A percentile compares a stretch with the other conserved stretches of the same genome.
These are phyloP conservation scores for Nigrospora oryzae DNA, from an alignment of 2,329 filamentous ascomycete species.

Conservation along the genomic window DNA sequence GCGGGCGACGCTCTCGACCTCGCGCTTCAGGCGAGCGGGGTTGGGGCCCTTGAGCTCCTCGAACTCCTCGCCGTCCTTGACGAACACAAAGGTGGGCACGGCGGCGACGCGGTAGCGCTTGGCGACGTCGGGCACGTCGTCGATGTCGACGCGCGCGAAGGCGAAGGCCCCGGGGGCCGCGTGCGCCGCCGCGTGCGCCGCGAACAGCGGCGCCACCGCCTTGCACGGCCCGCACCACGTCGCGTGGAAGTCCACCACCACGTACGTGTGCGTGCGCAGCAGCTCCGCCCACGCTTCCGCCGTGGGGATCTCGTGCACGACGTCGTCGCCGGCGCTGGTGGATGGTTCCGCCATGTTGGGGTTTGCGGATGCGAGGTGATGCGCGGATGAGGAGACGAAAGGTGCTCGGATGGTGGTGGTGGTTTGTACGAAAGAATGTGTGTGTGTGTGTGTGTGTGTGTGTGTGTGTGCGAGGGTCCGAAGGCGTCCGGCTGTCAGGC, in stretches of 20 bases:
- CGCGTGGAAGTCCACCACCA: slow-evolving; percentile 42
- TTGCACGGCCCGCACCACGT: slow-evolving; percentile 71
- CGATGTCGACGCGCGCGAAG: slow-evolving; percentile 68
- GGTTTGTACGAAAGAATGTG: too few relatives aligned
- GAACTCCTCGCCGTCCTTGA: slow-evolving; percentile 54
- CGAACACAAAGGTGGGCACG: slow-evolving; percentile 66
- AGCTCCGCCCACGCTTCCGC: slow-evolving; percentile 20
- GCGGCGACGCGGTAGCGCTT: slow-evolving; percentile 58
- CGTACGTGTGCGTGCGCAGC: slow-evolving; percentile 47
- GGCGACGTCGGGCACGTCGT: slow-evolving; percentile 56
- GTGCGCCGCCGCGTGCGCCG: slow-evolving; percentile 38
- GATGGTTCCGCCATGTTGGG: too few relatives aligned
- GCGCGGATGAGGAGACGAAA: too few relatives aligned
- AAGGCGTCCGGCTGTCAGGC: too few relatives aligned
- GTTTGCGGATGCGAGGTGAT: too few relatives aligned
- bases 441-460: too few relatives aligned
- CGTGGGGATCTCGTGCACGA: too few relatives aligned
- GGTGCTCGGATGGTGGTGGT: too few relatives aligned
- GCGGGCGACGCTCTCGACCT: slow-evolving; percentile 36
- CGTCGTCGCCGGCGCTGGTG: too few relatives aligned
- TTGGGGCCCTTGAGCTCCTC: slow-evolving; percentile 61
- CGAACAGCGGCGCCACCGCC: slow-evolving; percentile 56
- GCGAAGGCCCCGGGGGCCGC: slow-evolving; percentile 41
- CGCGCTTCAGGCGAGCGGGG: slow-evolving; percentile 43
- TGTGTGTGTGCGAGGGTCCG: too few relatives aligned